Conservation (phyloP, 139 green algal species). For the Limnomonas spitsbergensis region DNA sequence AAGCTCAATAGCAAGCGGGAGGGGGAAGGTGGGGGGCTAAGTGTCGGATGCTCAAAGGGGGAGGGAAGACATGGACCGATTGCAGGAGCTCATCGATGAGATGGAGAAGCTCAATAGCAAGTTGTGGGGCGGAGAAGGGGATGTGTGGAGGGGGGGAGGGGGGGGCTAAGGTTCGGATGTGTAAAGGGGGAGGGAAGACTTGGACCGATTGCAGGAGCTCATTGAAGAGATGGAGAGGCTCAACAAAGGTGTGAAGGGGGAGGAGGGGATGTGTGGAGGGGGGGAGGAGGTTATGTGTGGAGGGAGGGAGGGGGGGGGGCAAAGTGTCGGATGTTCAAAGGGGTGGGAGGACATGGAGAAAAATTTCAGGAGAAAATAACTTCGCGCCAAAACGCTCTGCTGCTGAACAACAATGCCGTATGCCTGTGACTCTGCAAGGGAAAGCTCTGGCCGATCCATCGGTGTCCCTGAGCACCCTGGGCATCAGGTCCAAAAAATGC, state of each 20-base stretch:
- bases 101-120: slow-evolving; percentile 79
- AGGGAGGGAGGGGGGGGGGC: slow-evolving; percentile 24
- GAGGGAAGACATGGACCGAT: slow-evolving; percentile 89
- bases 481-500: too few relatives aligned
- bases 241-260: slow-evolving; percentile 62
- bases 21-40: slow-evolving; percentile 22
- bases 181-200: slow-evolving; percentile 89
- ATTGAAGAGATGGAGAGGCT: slow-evolving; percentile 89
- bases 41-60: slow-evolving; percentile 53
- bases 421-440: too few relatives aligned
- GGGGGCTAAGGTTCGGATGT: too few relatives aligned
- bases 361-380: too few relatives aligned
- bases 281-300: too few relatives aligned
- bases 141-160: too few relatives aligned
- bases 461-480: too few relatives aligned
- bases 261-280: background rate
- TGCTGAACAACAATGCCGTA: too few relatives aligned
- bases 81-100: slow-evolving; percentile 84
- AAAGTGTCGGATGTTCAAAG: slow-evolving; percentile 48
- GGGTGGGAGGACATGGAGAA: slow-evolving; percentile 92
- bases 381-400: too few relatives aligned
- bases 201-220: slow-evolving; percentile 80
- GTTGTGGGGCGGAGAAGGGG: slow-evolving; percentile 18
- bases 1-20: slow-evolving; percentile 76
- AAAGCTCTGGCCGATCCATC: too few relatives aligned